Evolutionary conservation across 352 stramenopile species (phyloP), one percentile per base, ranked within the genome.

Genomic region (Aphanomyces astaci): DNA sequence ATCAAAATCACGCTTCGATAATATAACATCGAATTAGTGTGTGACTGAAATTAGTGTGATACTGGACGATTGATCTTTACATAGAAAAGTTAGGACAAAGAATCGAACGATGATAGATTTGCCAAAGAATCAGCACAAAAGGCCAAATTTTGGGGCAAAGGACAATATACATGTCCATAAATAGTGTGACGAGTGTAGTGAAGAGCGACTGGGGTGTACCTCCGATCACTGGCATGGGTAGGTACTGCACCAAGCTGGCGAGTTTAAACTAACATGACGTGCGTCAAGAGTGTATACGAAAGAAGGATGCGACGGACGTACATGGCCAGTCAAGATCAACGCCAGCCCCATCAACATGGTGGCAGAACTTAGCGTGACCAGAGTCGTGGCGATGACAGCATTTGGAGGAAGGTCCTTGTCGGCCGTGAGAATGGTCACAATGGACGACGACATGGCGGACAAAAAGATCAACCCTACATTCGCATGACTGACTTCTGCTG

Each of bases 381-480:
- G 87, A 9, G 94, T 84, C 4, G 96, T 98, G 1, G 96, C 82
- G 28, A 98, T 79, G 27, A 79, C 76, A 64, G 84, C 76, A 4
- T 71, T 63, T 22, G 85, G 71, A 17, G 82, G 77, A 19, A 87
- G 76, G 22, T 76, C 64, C 39, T 73, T 71, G 40, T 80, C 52
- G 11, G 88, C 71, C 2, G 82, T 84, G 52, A 84, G 85, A 75
- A 75, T 73, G 32, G 72, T 85, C 78, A 95, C 94, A 72, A 98
- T 95, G 24, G 75, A 90, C 17, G 92, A 80, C 2, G 96, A 89
- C 80, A 99, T 99, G 51, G 78, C 83, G 32, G 81, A 89, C 27
- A 98, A 78, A 76, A 99, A 99, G 64, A 99, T 98, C 32, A 99
- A 84, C 10, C 90, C 63, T 70, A 46, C n/a, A n/a, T n/a, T n/a